phyloP scores from a whole-genome alignment of 495 filamentous ascomycete genomes.

The Penicillium tannophilum region DNA sequence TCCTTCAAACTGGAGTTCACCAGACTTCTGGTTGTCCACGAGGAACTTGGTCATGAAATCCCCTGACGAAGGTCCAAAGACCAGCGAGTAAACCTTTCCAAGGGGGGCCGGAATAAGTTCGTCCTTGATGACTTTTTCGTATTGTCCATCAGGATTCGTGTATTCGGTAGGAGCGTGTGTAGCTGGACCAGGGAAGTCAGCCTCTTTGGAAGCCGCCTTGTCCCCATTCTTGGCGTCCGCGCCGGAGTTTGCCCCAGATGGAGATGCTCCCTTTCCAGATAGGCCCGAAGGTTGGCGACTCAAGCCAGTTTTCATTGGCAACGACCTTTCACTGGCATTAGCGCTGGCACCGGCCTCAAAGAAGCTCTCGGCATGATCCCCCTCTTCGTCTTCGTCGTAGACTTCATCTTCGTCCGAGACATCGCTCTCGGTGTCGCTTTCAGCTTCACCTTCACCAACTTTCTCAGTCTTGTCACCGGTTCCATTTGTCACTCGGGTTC shows the following conservation, averaged over 20 bases:
- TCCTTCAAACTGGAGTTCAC: constrained; percentile 79
- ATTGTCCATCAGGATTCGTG: constrained; percentile 73
- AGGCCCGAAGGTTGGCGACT: constrained; percentile 69
- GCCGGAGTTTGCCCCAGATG: constrained; percentile 28
- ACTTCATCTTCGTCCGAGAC: constrained; percentile 69
- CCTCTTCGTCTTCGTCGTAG: constrained; percentile 75
- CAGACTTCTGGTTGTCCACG: constrained; percentile 82
- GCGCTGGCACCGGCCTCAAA: constrained; percentile 60
- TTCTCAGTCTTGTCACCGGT: constrained; percentile 91
- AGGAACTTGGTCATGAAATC: constrained; percentile 84
- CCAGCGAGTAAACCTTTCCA: constrained; percentile 84
- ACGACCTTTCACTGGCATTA: constrained; percentile 59
- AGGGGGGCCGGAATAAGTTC: constrained; percentile 85
- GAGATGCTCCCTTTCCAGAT: constrained; percentile 40
- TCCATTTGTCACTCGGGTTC: constrained; percentile 75
- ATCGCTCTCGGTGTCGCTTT: constrained; percentile 57
- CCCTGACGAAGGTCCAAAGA: constrained; percentile 80
- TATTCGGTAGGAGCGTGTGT: constrained; percentile 85
- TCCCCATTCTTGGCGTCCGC: constrained; percentile 53
- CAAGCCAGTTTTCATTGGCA: constrained; percentile 52
- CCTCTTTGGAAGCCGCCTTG: constrained; percentile 57
- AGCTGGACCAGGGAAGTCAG: constrained; percentile 85
- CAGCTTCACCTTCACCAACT: constrained; percentile 50
- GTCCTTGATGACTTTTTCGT: constrained; percentile 82
- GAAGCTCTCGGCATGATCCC: constrained; percentile 58